Base-by-base conservation (phyloP, 805 yeast species). In the Teunomyces barrocoloradensis region DNA sequence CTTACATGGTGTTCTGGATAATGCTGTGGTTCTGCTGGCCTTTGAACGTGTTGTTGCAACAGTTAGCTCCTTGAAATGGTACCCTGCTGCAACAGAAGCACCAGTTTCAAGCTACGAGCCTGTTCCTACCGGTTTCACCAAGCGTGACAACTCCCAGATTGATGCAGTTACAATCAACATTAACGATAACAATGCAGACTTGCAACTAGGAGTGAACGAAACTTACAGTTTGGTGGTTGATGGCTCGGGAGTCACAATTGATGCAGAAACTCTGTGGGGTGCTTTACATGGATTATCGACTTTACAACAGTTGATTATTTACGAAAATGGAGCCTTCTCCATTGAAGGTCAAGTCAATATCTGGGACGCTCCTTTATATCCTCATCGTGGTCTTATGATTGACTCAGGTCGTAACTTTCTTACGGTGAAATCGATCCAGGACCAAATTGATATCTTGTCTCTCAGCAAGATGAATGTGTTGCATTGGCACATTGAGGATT, bases 401-500 rank as follows among this genome's bases (percentile, higher is more conserved):
- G 77, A 73, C 54, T 56, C 71, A 10, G 72, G 66, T 3, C 55
- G 77, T 43, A 72, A 73, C 53, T 73, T 59, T 53, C 48, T 68
- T 20, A 39, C 58, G 3, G 47, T 63, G 11, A 48, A 54, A 9
- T 52, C 60, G 11, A 53, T 73, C 13, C 42, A 53, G 30, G 63
- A 66, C 30, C 74, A 71, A 51, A 58, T 73, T 46, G 76, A 71
- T 46, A 54, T 65, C 21, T 65, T 72, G 73, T 53, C 72, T 0
- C 56, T 69, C 12, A 39, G 66, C 9, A 72, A 73, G 57, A 50
- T 73, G 59, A 73, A 73, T 52, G 56, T 64, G 6, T 58, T 73
- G 36, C 77, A 73, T 50, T 69, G 74, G 73, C 77, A 73, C 52
- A 41, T 71, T 13, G 59, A 51, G 15, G 77, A 73, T 50, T 45